phyloP scores from a whole-genome alignment of 768 basidiomycete species.

The Hypholoma sublateritium region DNA sequence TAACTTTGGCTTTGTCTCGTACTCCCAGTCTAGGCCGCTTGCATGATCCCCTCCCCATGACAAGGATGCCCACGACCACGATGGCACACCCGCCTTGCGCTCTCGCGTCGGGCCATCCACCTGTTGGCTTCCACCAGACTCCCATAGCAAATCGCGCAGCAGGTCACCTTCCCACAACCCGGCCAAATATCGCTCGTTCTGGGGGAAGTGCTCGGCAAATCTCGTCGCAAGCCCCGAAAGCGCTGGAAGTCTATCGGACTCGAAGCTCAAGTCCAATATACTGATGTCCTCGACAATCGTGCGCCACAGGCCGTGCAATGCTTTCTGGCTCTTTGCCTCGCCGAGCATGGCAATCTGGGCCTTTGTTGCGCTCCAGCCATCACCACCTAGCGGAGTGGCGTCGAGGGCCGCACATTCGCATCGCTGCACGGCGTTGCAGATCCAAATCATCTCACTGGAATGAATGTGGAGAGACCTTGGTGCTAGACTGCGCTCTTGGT shows the following conservation, averaged over 20 bases:
- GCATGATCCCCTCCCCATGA: slow-evolving; percentile 10
- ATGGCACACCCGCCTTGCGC: slow-evolving; percentile 3
- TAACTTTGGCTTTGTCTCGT: slow-evolving; percentile 17
- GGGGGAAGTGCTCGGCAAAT: slow-evolving; percentile 11
- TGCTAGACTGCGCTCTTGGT: slow-evolving; percentile 14
- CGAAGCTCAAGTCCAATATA: slow-evolving; percentile 13
- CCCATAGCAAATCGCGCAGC: slow-evolving; percentile 13
- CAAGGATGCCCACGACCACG: slow-evolving; percentile 16
- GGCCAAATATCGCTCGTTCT: slow-evolving; percentile 13
- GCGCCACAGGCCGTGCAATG: slow-evolving; percentile 12
- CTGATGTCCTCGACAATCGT: slow-evolving; percentile 15
- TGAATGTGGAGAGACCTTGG: slow-evolving; percentile 12
- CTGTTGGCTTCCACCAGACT: slow-evolving; percentile 10
- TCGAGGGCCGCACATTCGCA: slow-evolving; percentile 15
- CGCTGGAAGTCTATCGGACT: slow-evolving; percentile 15
- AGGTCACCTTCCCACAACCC: slow-evolving; percentile 17
- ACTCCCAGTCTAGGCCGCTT: slow-evolving; percentile 13
- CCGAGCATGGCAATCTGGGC: slow-evolving; percentile 8
- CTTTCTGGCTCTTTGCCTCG: not conserved
- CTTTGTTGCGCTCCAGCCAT: slow-evolving; percentile 16
- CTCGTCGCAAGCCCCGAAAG: slow-evolving; percentile 14
- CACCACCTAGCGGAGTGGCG: slow-evolving; percentile 10
- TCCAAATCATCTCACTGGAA: slow-evolving; percentile 15
- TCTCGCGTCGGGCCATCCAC: slow-evolving; percentile 6
- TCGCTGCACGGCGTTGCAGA: slow-evolving; percentile 10